A percentile compares a stretch with the other conserved stretches of the same genome.
These are phyloP conservation scores for Mastigamoeba balamuthi DNA, from an alignment of 78 protist species.

Conservation along the genomic window DNA sequence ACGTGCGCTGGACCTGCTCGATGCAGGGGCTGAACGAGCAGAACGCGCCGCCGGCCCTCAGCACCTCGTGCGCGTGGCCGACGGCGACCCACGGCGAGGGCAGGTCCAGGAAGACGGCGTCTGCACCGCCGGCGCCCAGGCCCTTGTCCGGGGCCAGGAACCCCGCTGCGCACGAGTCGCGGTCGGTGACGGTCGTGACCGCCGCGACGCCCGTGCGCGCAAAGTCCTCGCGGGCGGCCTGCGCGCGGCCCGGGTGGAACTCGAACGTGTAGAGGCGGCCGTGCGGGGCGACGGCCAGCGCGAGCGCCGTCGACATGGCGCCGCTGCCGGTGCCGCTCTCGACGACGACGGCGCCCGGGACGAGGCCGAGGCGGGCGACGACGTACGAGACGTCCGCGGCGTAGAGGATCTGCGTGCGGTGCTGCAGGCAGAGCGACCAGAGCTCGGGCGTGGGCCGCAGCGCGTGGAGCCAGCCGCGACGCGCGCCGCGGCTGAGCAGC, in stretches of 20 bases:
- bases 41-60: constrained; percentile 52
- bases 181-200: constrained; percentile 23
- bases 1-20: constrained; percentile 67
- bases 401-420: constrained; percentile 80
- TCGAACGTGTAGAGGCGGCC: constrained; percentile 78
- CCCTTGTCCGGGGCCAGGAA: background rate
- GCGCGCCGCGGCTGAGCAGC: constrained; percentile 3
- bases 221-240: constrained; percentile 21
- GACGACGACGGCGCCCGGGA: constrained; percentile 58
- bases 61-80: constrained; percentile 20
- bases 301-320: constrained; percentile 54
- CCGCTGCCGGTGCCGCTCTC: constrained; percentile 89
- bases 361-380: constrained; percentile 21
- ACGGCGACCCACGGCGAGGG: constrained; percentile 77
- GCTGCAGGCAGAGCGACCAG: constrained; percentile 58
- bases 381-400: constrained; percentile 60
- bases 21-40: constrained; percentile 90
- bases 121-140: constrained; percentile 20
- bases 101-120: constrained; percentile 81
- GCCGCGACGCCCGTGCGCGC: constrained; percentile 10
- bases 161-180: constrained; percentile 37
- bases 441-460: constrained; percentile 55
- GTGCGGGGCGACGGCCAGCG: constrained; percentile 48
- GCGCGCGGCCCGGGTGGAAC: constrained; percentile 65
- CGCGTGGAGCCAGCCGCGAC: constrained; percentile 33